These are phyloP conservation scores for Alternaria postmessia DNA, from an alignment of 2,329 filamentous ascomycete species.

Conservation along the genomic window DNA sequence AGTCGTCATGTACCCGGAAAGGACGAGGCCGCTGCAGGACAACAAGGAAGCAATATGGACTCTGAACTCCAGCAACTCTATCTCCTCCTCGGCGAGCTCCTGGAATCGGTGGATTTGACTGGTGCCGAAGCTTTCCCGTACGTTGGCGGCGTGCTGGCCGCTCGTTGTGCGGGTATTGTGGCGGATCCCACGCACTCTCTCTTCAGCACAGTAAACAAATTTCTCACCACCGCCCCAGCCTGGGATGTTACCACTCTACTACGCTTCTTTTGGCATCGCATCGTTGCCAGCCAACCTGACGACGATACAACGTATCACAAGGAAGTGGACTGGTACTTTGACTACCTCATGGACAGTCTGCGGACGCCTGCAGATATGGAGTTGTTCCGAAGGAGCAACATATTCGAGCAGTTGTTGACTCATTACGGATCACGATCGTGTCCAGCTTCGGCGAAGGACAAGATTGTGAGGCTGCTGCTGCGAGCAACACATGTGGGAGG, in stretches of 20 bases:
- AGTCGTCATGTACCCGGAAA: not conserved
- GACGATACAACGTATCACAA: slow-evolving; percentile 75
- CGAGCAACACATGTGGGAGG: slow-evolving; percentile 74
- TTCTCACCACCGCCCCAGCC: slow-evolving; percentile 77
- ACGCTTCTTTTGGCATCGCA: slow-evolving; percentile 70
- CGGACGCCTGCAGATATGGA: slow-evolving; percentile 66
- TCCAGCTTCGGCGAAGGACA: slow-evolving; percentile 65
- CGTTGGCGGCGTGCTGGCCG: slow-evolving; percentile 77
- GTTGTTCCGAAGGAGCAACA: slow-evolving; percentile 66
- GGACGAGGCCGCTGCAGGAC: slow-evolving; percentile 5
- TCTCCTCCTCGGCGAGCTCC: slow-evolving; percentile 79
- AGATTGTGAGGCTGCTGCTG: slow-evolving; percentile 69
- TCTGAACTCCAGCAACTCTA: slow-evolving; percentile 79
- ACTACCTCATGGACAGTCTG: slow-evolving; percentile 74
- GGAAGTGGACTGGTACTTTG: slow-evolving; percentile 78
- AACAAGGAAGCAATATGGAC: slow-evolving; percentile 51
- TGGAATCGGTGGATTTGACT: slow-evolving; percentile 68
- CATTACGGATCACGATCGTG: slow-evolving; percentile 74
- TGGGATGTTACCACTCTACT: slow-evolving; percentile 71
- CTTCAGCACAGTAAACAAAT: slow-evolving; percentile 86
- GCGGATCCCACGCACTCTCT: slow-evolving; percentile 80
- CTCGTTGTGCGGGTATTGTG: slow-evolving; percentile 73
- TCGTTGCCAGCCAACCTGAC: slow-evolving; percentile 76
- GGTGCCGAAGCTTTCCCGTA: slow-evolving; percentile 67
- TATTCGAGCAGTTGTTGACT: slow-evolving; percentile 78